Conservation (phyloP, 805 yeast species). For the Martiniozyma abietophila region DNA sequence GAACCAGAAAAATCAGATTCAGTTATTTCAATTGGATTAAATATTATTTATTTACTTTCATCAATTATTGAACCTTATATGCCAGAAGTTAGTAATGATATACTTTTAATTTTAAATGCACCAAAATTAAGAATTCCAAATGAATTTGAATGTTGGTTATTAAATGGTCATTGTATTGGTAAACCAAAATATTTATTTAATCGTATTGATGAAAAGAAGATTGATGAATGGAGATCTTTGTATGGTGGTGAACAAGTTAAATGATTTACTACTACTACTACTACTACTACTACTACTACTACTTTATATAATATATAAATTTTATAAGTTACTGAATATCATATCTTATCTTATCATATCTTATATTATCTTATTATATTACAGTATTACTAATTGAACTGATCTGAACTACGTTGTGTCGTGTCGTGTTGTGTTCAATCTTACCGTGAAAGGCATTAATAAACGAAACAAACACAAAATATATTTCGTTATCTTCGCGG, state of each 20-base stretch:
- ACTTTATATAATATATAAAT: too few species aligned
- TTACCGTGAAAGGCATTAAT: too few species aligned
- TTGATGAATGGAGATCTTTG: slow-evolving; percentile 75
- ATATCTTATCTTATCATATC: too few species aligned
- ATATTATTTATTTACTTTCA: slow-evolving; percentile 77
- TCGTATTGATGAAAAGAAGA: slow-evolving; percentile 84
- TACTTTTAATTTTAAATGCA: slow-evolving; percentile 71
- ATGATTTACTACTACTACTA: too few species aligned
- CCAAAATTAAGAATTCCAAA: slow-evolving; percentile 75
- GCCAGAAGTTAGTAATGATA: slow-evolving; percentile 71
- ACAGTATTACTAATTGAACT: too few species aligned
- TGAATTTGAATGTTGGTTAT: slow-evolving; percentile 56
- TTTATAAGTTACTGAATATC: too few species aligned
- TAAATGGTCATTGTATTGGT: slow-evolving; percentile 79
- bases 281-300: too few species aligned
- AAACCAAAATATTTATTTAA: slow-evolving; percentile 86
- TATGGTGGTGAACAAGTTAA: slow-evolving; percentile 70
- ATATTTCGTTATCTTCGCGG: too few species aligned
- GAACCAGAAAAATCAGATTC: slow-evolving; percentile 79
- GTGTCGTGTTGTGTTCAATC: too few species aligned
- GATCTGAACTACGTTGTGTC: too few species aligned
- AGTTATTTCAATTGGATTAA: slow-evolving; percentile 85
- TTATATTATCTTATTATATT: too few species aligned
- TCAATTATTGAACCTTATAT: slow-evolving; percentile 80
- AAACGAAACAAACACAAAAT: too few species aligned